Percentiles rank a stretch among this genome's conserved stretches.
phyloP scores from a whole-genome alignment of 2,329 filamentous ascomycete species.

The Ceratocystis smalleyi region DNA sequence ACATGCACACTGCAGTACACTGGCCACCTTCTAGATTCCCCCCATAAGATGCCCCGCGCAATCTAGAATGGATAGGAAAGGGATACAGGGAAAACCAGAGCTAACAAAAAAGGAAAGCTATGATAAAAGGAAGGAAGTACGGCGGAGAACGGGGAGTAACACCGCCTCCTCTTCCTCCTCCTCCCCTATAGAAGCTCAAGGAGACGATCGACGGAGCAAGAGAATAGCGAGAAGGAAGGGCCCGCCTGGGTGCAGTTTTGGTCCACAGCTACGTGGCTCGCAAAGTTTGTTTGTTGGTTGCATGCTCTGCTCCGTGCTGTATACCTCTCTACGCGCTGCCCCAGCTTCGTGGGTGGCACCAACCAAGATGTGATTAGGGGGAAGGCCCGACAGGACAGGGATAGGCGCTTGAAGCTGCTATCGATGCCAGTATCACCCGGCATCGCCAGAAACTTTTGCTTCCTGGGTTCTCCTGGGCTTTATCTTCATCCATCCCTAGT shows the following conservation, averaged over 20 bases:
- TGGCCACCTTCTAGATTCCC: neutral
- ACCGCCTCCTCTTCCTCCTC: neutral
- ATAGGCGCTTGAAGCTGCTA: neutral
- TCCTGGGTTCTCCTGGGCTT: neutral
- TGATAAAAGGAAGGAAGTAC: neutral
- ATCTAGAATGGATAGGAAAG: neutral
- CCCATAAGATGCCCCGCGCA: neutral
- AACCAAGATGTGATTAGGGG: neutral
- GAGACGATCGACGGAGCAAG: neutral
- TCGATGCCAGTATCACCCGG: neutral
- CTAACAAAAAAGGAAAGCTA: neutral
- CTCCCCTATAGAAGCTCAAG: neutral
- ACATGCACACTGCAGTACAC: neutral
- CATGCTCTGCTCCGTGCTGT: too few relatives aligned
- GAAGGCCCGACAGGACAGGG: neutral
- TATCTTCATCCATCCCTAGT: neutral
- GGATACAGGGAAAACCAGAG: neutral
- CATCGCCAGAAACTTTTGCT: neutral
- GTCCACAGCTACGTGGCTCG: too few relatives aligned
- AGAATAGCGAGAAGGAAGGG: neutral
- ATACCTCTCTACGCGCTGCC: too few relatives aligned
- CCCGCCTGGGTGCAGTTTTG: neutral
- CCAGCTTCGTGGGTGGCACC: neutral
- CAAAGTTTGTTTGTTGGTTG: too few relatives aligned
- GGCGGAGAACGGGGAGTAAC: neutral